Conservation (phyloP, 768 basidiomycete species). For the Serendipita sp. region DNA sequence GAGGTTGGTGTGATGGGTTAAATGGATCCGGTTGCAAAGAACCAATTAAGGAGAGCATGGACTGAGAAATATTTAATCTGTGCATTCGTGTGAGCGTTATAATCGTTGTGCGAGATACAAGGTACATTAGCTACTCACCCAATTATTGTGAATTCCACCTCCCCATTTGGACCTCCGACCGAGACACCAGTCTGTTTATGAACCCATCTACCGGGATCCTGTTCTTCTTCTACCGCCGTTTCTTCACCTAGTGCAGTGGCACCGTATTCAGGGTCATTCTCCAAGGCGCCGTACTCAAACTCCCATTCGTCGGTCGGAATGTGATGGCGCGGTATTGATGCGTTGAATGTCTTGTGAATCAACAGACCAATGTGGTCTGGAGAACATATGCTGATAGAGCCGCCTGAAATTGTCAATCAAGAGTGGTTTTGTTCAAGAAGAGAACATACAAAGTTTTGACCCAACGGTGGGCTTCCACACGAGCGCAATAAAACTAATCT, state of each 20-base stretch:
- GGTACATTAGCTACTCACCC: slow-evolving; percentile 36
- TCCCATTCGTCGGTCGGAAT: slow-evolving; percentile 67
- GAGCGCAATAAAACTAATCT: slow-evolving; percentile 63
- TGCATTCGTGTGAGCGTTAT: not conserved
- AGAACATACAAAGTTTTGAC: slow-evolving; percentile 52
- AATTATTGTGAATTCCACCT: slow-evolving; percentile 70
- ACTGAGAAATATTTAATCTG: slow-evolving; percentile 78
- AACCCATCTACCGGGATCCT: slow-evolving; percentile 56
- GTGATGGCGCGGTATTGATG: slow-evolving; percentile 83
- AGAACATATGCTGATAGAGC: slow-evolving; percentile 75
- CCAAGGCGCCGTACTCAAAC: slow-evolving; percentile 72
- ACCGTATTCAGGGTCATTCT: slow-evolving; percentile 66
- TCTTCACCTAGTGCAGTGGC: slow-evolving; percentile 16
- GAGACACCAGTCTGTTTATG: slow-evolving; percentile 48
- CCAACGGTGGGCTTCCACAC: slow-evolving; percentile 80
- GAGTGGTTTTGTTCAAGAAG: not conserved
- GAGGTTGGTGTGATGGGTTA: slow-evolving; percentile 37
- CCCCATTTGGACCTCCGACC: slow-evolving; percentile 51
- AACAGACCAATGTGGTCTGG: slow-evolving; percentile 87
- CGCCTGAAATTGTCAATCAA: slow-evolving; percentile 31
- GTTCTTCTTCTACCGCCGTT: slow-evolving; percentile 18
- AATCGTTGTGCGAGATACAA: not conserved
- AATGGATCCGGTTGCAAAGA: slow-evolving; percentile 67
- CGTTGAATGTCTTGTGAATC: slow-evolving; percentile 83
- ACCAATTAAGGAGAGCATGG: slow-evolving; percentile 81